These are phyloP conservation scores for Hymenoscyphus fraxineus DNA, from an alignment of 2,329 filamentous ascomycete genomes.

Conservation along the genomic window DNA sequence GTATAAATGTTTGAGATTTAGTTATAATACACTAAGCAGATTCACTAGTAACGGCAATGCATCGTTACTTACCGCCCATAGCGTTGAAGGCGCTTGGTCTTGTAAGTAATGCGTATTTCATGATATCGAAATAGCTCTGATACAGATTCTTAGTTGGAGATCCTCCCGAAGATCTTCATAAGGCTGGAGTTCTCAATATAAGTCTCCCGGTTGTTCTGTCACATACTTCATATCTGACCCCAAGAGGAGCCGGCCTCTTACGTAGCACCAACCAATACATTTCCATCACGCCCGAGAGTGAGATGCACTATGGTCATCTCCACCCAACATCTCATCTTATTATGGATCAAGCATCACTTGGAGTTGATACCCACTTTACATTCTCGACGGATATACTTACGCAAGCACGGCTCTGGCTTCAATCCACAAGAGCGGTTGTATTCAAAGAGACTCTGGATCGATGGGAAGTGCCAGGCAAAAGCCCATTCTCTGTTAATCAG, in stretches of 20 bases:
- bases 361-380: slow-evolving; percentile 36
- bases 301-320: slow-evolving; percentile 46
- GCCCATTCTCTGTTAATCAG: slow-evolving; percentile 51
- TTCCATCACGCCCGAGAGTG: slow-evolving; percentile 45
- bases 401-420: slow-evolving; percentile 35
- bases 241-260: slow-evolving; percentile 37
- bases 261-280: slow-evolving; percentile 36
- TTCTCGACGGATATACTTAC: slow-evolving; percentile 33
- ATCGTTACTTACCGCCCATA: background rate
- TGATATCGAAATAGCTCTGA: background rate
- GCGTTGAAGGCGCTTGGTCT: background rate
- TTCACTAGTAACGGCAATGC: background rate
- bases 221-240: slow-evolving; percentile 21
- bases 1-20: background rate
- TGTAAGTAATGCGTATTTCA: background rate
- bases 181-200: slow-evolving; percentile 3
- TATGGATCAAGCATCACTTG: slow-evolving; percentile 34
- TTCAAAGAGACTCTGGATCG: slow-evolving; percentile 35
- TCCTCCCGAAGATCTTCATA: slow-evolving; percentile 23
- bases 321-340: slow-evolving; percentile 36
- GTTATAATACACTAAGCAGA: background rate
- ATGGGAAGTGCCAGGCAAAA: slow-evolving; percentile 33
- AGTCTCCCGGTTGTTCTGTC: background rate
- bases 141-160: slow-evolving; percentile 21
- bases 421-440: slow-evolving; percentile 32